These are phyloP conservation scores for Furcasterigmium furcatum DNA, from an alignment of 2,329 filamentous ascomycete genomes.

Conservation along the genomic window DNA sequence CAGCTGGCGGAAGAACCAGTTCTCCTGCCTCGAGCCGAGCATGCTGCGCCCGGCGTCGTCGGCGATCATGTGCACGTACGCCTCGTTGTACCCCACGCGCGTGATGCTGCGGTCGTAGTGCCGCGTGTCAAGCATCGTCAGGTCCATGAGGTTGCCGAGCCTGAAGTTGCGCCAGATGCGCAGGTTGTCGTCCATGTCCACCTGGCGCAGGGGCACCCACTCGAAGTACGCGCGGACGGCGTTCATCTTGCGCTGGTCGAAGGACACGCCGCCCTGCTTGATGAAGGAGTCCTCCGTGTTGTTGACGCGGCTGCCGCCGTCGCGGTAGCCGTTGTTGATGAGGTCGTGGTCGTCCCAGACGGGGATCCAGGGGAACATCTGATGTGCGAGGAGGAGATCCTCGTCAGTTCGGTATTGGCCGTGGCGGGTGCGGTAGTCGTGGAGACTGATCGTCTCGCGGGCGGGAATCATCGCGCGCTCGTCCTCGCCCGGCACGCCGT, in stretches of 20 bases:
- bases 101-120: conserved; percentile 55
- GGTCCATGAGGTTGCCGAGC: conserved; percentile 62
- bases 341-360: conserved; percentile 43
- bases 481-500: neutral
- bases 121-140: conserved; percentile 67
- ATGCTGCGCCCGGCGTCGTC: conserved; percentile 65
- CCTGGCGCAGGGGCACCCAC: conserved; percentile 48
- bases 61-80: conserved; percentile 58
- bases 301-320: conserved; percentile 57
- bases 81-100: conserved; percentile 41
- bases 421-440: conserved; percentile 40
- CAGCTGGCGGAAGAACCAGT: conserved; percentile 67
- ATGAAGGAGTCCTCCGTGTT: conserved; percentile 67
- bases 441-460: conserved; percentile 25
- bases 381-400: conserved; percentile 35
- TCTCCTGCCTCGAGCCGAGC: conserved; percentile 71
- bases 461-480: conserved; percentile 2
- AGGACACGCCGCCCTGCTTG: conserved; percentile 54
- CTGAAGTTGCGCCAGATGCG: conserved; percentile 66
- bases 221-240: conserved; percentile 70
- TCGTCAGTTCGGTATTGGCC: conserved; percentile 36
- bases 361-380: conserved; percentile 40
- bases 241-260: conserved; percentile 73
- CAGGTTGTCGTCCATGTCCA: conserved; percentile 66
- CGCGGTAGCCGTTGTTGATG: conserved; percentile 62